A percentile compares a stretch with the other conserved stretches of the same genome.
These are phyloP conservation scores for Chalciporus sp. DNA, from an alignment of 1,284 basidiomycete species.

Conservation along the genomic window DNA sequence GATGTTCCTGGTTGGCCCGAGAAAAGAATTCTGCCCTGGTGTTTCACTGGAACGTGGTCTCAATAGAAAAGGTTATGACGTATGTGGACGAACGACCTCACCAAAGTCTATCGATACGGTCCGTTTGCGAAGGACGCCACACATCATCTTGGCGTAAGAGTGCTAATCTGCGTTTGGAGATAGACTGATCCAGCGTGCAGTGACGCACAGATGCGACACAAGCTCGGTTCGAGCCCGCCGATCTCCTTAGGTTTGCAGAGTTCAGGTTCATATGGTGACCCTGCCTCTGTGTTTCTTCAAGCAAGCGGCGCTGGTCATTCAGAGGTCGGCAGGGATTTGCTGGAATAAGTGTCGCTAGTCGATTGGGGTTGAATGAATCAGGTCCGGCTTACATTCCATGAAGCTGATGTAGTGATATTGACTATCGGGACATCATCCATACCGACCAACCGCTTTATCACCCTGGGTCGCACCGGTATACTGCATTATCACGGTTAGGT, in stretches of 20 bases:
- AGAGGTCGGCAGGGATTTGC: not conserved
- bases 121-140: not conserved
- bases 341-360: not conserved
- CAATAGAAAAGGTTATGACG: not conserved
- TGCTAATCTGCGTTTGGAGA: not conserved
- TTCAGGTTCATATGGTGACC: not conserved
- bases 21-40: not conserved
- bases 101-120: not conserved
- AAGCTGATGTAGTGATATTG: not conserved
- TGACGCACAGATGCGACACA: no score
- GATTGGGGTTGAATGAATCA: no score
- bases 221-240: no score
- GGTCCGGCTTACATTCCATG: not conserved
- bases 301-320: not conserved
- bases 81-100: not conserved
- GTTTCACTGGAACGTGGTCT: not conserved
- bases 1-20: conserved; percentile 1
- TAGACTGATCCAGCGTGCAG: not conserved
- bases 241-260: no score
- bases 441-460: not conserved
- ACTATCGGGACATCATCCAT: not conserved
- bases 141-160: not conserved
- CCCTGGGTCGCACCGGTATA: not conserved
- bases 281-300: not conserved
- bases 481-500: not conserved